phyloP scores from a whole-genome alignment of 2,329 filamentous ascomycete genomes.

The Chaetomiaceae sp. region DNA sequence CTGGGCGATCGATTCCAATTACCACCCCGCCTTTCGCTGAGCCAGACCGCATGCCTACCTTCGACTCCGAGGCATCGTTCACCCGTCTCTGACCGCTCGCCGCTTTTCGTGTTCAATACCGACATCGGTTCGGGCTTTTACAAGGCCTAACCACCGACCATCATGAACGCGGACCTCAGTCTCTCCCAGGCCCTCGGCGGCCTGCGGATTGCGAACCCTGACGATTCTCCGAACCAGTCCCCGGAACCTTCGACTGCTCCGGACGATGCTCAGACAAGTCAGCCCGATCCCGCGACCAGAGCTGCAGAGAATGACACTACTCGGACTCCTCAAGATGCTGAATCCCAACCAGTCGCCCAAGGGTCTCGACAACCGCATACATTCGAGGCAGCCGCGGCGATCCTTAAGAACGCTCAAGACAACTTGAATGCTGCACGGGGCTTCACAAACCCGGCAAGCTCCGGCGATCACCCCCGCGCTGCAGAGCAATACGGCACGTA shows the following conservation, averaged over 20 bases:
- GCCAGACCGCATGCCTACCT: constrained; percentile 18
- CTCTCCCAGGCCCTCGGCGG: constrained; percentile 89
- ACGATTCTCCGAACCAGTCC: constrained; percentile 51
- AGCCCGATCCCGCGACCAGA: constrained; percentile 11
- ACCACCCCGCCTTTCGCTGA: constrained; percentile 1
- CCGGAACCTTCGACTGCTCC: constrained; percentile 32
- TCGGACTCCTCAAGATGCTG: constrained; percentile 12
- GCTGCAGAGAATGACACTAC: neutral
- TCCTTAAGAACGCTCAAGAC: constrained; percentile 28
- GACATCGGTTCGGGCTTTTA: constrained; percentile 12
- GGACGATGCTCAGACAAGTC: constrained; percentile 25
- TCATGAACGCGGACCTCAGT: constrained; percentile 89
- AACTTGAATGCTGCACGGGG: constrained; percentile 26
- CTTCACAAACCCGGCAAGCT: constrained; percentile 3
- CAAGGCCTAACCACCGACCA: constrained; percentile 24
- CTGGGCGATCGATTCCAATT: too few species aligned
- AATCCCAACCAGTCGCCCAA: constrained; percentile 9
- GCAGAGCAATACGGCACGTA: constrained; percentile 19
- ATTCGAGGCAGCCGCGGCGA: constrained; percentile 27
- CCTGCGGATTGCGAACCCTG: constrained; percentile 93
- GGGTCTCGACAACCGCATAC: constrained; percentile 23
- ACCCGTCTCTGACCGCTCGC: constrained; percentile 1
- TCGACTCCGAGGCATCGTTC: constrained; percentile 11
- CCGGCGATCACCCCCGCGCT: constrained; percentile 12
- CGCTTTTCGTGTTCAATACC: constrained; percentile 2